A percentile compares a stretch with the other conserved stretches of the same genome.
These are phyloP conservation scores for Crithidia acanthocephali DNA, from an alignment of 208 protist species.

Conservation along the genomic window DNA sequence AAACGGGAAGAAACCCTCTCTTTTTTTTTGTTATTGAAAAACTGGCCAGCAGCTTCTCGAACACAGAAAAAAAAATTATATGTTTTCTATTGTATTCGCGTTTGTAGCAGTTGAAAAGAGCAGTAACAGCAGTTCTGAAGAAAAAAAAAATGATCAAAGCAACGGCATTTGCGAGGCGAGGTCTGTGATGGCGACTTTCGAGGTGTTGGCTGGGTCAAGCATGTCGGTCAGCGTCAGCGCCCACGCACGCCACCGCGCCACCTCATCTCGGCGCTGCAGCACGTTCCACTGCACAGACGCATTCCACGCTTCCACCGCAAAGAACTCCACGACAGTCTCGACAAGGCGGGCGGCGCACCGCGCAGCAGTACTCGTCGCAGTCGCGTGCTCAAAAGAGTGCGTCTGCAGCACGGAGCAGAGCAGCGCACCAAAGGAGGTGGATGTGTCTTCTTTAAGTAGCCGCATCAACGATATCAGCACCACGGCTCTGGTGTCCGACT, in stretches of 20 bases:
- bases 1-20: too few species aligned
- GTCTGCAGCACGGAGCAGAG: not conserved
- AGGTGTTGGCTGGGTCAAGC: slow-evolving; percentile 28
- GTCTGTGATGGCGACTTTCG: slow-evolving; percentile 33
- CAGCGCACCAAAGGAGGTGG: not conserved
- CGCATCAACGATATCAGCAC: not conserved
- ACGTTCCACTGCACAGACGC: slow-evolving; percentile 48
- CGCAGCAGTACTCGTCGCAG: not conserved
- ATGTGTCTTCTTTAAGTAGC: not conserved
- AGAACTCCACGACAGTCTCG: slow-evolving; percentile 62
- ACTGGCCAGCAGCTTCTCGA: too few species aligned
- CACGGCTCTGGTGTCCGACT: not conserved
- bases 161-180: slow-evolving; percentile 49
- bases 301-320: slow-evolving; percentile 85
- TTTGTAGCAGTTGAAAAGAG: slow-evolving; percentile 19
- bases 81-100: too few species aligned
- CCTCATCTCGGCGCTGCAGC: slow-evolving; percentile 18
- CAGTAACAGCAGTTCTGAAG: slow-evolving; percentile 1
- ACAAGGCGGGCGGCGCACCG: not conserved
- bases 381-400: not conserved
- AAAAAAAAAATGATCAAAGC: slow-evolving; percentile 33
- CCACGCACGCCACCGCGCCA: slow-evolving; percentile 28
- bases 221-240: slow-evolving; percentile 24
- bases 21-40: too few species aligned
- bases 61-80: too few species aligned